These are phyloP conservation scores for Pogostemon cablin DNA, from an alignment of 257 asterid species.

Conservation along the genomic window DNA sequence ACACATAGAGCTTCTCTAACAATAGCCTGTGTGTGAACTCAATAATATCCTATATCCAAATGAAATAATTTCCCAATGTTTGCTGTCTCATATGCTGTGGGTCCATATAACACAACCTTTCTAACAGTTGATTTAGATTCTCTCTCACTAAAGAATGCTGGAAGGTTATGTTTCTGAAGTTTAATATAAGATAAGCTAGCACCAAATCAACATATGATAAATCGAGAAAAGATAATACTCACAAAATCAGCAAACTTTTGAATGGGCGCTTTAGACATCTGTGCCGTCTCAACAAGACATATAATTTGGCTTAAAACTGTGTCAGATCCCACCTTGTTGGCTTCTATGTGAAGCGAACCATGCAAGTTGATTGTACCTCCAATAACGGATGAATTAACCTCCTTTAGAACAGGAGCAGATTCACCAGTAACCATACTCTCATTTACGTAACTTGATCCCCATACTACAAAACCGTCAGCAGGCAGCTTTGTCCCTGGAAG, in stretches of 20 bases:
- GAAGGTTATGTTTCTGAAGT: neutral
- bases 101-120: neutral
- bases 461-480: constrained; percentile 80
- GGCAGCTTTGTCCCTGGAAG: constrained; percentile 90
- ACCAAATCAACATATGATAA: constrained; percentile 20
- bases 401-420: constrained; percentile 71
- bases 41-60: constrained; percentile 17
- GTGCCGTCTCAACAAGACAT: constrained; percentile 93
- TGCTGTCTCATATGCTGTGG: neutral
- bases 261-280: constrained; percentile 98
- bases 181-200: constrained; percentile 9
- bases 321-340: constrained; percentile 82
- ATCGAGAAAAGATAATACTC: constrained; percentile 44
- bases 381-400: constrained; percentile 61
- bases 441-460: constrained; percentile 93
- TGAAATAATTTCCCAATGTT: neutral
- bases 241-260: constrained; percentile 93
- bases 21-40: neutral
- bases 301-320: constrained; percentile 94
- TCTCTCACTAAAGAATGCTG: neutral
- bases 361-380: constrained; percentile 94
- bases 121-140: neutral
- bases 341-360: constrained; percentile 80
- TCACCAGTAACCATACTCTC: constrained; percentile 99
- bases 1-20: neutral